Evolutionary conservation across 129 eudicot genomes (phyloP), one percentile per base, ranked within the genome.

Genomic region (Scalesia atractyloides): DNA sequence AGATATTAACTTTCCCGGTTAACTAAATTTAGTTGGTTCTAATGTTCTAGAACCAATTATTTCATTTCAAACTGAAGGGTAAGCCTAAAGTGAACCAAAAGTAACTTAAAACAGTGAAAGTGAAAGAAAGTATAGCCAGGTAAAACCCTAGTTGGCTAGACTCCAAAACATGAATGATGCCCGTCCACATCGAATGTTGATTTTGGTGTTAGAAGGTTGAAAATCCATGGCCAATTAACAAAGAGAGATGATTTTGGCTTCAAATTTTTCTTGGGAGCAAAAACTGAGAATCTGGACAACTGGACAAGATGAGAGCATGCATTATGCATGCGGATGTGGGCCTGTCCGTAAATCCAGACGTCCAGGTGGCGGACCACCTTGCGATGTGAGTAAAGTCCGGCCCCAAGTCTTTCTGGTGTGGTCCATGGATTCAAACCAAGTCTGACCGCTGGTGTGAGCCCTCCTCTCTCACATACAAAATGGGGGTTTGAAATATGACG

Each of bases 41-140:
- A 59, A 10, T 59, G 41, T 11, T 5, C 6, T 64, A 65, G 67
- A 54, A 26, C 6, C 37, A 43, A 53, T 22, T 54, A 43, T 43
- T 66, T 41, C 34, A 46, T 30, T 75, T 66, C 37, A 53, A 66
- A 44, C 48, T 47, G 47, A 54, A 24, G 60, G 47, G 20, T 11
- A 67, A 17, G n/a, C 59, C 9, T 68, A 36, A 58, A 68, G 30
- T 76, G 51, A 76, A 76, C 69, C 50, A 57, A 57, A 58, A 68
- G 52, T 44, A 67, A 58, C 30, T 33, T 39, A 20, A 74, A 51
- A 41, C 41, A 15, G 0, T 30, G 69, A n/a, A 46, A 60, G 5
- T 11, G 43, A 18, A 62, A 68, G 39, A 5, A 66, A 76, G 58
- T 68, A 68, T 46, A 30, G 18, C 24, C 69, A 57, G 51, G 74